Conservation (phyloP, 345 rosid species). For the Leavenworthia alabamica region DNA sequence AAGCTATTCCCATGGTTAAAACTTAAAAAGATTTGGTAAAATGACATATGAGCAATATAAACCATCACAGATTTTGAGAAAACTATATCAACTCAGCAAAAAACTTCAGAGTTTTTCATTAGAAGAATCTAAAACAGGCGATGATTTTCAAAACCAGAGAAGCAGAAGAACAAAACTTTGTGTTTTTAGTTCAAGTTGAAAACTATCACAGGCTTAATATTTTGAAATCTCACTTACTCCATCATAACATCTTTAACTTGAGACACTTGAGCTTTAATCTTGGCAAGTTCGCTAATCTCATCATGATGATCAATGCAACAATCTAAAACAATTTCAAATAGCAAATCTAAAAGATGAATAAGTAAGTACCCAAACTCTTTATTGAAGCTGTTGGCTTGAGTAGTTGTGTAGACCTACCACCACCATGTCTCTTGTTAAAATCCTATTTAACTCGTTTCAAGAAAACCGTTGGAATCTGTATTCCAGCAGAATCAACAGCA, state of each 20-base stretch:
- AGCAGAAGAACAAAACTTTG: background rate
- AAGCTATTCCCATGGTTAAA: background rate
- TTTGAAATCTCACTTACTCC: no score
- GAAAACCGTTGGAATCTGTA: slow-evolving; percentile 82
- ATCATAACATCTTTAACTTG: slow-evolving; percentile 99
- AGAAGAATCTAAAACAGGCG: background rate
- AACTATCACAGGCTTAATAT: no score
- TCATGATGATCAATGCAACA: slow-evolving; percentile 87
- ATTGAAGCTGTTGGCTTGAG: slow-evolving; percentile 64
- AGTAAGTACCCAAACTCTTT: slow-evolving; percentile 64
- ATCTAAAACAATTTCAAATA: background rate
- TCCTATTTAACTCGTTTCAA: slow-evolving; percentile 89
- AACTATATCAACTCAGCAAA: background rate
- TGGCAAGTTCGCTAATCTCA: slow-evolving; percentile 93
- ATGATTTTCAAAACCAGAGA: no score
- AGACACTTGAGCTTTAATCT: slow-evolving; percentile 93
- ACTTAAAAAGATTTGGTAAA: background rate
- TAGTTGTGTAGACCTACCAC: slow-evolving; percentile 84
- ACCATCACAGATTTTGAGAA: background rate
- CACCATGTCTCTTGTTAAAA: slow-evolving; percentile 76
- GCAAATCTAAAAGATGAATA: background rate
- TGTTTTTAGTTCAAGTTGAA: no score
- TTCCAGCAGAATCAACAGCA: slow-evolving; percentile 83
- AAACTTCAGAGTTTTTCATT: background rate
- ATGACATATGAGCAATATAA: background rate